phyloP scores from a whole-genome alignment of 1,284 basidiomycete species.

The Ganoderma lingzhi region DNA sequence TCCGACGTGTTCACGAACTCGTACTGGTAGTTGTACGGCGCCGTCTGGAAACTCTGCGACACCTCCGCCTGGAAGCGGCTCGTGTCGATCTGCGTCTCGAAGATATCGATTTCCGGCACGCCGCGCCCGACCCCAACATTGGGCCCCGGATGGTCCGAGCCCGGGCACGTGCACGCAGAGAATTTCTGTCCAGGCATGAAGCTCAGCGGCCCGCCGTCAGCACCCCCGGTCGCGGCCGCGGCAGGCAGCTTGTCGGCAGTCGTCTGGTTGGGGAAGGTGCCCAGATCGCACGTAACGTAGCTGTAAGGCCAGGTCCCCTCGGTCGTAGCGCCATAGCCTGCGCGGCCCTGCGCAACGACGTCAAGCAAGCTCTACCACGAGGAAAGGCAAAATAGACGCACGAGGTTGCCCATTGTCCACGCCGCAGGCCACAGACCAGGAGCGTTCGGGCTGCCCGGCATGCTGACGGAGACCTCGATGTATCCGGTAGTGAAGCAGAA shows the following conservation, averaged over 20 bases:
- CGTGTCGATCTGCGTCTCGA: conserved; percentile 64
- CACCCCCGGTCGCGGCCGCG: conserved; percentile 58
- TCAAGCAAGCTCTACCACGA: conserved; percentile 40
- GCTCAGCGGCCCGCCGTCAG: conserved; percentile 49
- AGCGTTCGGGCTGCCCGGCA: conserved; percentile 77
- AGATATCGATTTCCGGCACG: conserved; percentile 73
- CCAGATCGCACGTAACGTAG: conserved; percentile 84
- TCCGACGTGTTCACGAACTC: conserved; percentile 62
- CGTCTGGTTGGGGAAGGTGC: conserved; percentile 86
- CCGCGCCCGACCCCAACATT: conserved; percentile 55
- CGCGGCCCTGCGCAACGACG: conserved; percentile 52
- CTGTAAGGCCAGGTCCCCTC: conserved; percentile 82
- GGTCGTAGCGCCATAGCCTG: conserved; percentile 67
- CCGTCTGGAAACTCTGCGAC: conserved; percentile 83
- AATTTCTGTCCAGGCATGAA: conserved; percentile 66
- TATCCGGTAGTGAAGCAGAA: conserved; percentile 95
- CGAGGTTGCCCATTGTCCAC: conserved; percentile 63
- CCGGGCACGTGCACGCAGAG: conserved; percentile 63
- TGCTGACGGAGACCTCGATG: conserved; percentile 80
- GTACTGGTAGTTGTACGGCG: conserved; percentile 82
- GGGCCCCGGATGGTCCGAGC: conserved; percentile 73
- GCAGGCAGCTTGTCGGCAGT: conserved; percentile 58
- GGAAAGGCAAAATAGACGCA: conserved; percentile 38
- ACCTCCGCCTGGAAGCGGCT: conserved; percentile 56
- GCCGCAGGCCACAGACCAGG: conserved; percentile 76